A percentile compares a stretch with the other conserved stretches of the same genome.
Evolutionary conservation across 306 rosid species (phyloP).

Genomic region (Acacia acuminata): DNA sequence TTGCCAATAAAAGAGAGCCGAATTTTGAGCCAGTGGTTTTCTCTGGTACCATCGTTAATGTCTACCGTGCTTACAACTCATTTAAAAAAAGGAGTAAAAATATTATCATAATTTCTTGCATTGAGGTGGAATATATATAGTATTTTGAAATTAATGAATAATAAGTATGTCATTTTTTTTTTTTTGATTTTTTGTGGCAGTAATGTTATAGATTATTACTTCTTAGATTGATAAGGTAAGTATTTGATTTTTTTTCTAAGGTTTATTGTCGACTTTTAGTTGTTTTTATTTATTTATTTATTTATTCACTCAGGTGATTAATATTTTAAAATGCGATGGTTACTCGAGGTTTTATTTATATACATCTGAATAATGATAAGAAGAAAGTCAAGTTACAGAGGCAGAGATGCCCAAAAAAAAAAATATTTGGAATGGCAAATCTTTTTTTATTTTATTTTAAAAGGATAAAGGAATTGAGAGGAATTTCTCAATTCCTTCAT

Average conservation of each 20-base stretch:
- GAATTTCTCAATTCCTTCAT: not conserved
- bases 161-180: not conserved
- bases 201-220: not conserved
- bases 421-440: not conserved
- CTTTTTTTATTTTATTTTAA: not conserved
- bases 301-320: not conserved
- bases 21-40: not conserved
- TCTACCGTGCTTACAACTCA: not conserved
- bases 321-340: not conserved
- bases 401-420: not conserved
- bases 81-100: not conserved
- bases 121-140: not conserved
- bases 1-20: slow-evolving; percentile 3
- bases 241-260: not conserved
- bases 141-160: not conserved
- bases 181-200: not conserved
- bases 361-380: not conserved
- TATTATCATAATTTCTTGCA: not conserved
- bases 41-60: not conserved
- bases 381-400: not conserved
- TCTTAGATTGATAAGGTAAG: not conserved
- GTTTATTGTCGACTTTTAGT: not conserved
- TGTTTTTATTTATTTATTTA: too few species aligned
- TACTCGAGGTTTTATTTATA: not conserved
- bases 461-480: not conserved